Evolutionary conservation across 2,329 filamentous ascomycete genomes (phyloP).

Genomic region (Chaetomium sp.): DNA sequence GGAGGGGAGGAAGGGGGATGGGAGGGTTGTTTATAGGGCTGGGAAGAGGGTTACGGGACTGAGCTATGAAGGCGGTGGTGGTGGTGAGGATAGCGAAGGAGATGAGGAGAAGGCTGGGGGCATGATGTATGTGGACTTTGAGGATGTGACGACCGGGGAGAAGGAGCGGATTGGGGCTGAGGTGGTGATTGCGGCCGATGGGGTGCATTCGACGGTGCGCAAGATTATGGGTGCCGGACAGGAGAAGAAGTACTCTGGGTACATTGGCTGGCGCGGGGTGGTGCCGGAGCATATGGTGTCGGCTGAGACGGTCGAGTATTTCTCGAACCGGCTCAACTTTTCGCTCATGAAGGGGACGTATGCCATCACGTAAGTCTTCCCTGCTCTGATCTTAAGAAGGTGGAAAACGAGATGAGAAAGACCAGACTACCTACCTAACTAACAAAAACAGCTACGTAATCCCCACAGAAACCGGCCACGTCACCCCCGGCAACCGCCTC

Average conservation of each 20-base stretch:
- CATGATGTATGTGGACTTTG: slow-evolving; percentile 21
- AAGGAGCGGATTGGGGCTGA: slow-evolving; percentile 28
- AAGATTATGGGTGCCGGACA: slow-evolving; percentile 19
- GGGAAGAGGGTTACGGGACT: slow-evolving; percentile 22
- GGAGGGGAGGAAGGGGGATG: slow-evolving; percentile 15
- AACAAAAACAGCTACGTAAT: slow-evolving; percentile 39
- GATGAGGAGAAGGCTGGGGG: slow-evolving; percentile 6
- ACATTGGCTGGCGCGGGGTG: slow-evolving; percentile 26
- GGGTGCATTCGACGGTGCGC: slow-evolving; percentile 28
- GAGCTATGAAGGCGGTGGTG: background rate
- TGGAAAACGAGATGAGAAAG: no score
- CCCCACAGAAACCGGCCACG: slow-evolving; percentile 35
- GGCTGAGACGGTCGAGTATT: slow-evolving; percentile 17
- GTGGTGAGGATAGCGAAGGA: no score
- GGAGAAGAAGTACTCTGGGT: slow-evolving; percentile 25
- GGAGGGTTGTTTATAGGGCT: slow-evolving; percentile 19
- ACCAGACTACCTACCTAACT: no score
- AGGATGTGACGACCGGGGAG: slow-evolving; percentile 22
- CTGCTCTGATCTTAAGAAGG: background rate
- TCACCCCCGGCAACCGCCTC: slow-evolving; percentile 34
- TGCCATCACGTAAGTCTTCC: slow-evolving; percentile 21
- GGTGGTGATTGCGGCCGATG: slow-evolving; percentile 28
- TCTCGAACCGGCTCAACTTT: slow-evolving; percentile 12
- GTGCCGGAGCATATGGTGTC: slow-evolving; percentile 22
- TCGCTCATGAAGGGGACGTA: slow-evolving; percentile 19